Conservation (phyloP, 2,329 filamentous ascomycete genomes). For the Graphilbum ipis-grandicollis region DNA sequence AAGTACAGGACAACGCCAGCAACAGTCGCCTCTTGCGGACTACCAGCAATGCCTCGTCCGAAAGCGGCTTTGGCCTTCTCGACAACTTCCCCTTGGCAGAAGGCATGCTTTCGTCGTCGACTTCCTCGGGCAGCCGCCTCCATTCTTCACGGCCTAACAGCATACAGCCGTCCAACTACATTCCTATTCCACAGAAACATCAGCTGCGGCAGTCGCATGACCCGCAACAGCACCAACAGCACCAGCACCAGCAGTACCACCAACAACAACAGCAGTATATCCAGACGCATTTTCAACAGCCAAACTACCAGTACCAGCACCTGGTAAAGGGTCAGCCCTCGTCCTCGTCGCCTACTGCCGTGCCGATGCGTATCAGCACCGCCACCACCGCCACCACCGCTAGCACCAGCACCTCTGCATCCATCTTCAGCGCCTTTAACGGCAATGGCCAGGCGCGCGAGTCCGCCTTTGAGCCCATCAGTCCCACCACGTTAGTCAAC, state of each 20-base stretch:
- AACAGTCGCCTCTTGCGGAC: background rate
- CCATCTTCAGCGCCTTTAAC: constrained; percentile 5
- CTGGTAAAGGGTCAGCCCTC: background rate
- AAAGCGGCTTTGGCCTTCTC: background rate
- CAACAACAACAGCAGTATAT: background rate
- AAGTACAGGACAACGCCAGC: background rate
- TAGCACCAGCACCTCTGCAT: constrained; percentile 4
- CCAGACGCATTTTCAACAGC: background rate
- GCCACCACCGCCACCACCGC: background rate
- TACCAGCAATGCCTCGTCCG: background rate
- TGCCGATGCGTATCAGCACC: background rate
- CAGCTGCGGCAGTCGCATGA: background rate
- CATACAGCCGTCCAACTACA: background rate
- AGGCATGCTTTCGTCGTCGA: background rate
- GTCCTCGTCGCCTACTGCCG: background rate
- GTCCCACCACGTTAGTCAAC: background rate
- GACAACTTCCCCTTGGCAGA: background rate
- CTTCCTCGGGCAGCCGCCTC: background rate
- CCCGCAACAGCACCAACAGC: background rate
- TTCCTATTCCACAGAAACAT: background rate
- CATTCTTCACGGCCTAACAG: too few relatives aligned
- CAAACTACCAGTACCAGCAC: background rate
- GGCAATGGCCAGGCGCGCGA: background rate
- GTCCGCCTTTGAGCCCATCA: constrained; percentile 1
- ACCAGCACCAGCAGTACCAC: background rate